Conservation (phyloP, 2,329 filamentous ascomycete genomes). For the Fusarium euwallaceae region DNA sequence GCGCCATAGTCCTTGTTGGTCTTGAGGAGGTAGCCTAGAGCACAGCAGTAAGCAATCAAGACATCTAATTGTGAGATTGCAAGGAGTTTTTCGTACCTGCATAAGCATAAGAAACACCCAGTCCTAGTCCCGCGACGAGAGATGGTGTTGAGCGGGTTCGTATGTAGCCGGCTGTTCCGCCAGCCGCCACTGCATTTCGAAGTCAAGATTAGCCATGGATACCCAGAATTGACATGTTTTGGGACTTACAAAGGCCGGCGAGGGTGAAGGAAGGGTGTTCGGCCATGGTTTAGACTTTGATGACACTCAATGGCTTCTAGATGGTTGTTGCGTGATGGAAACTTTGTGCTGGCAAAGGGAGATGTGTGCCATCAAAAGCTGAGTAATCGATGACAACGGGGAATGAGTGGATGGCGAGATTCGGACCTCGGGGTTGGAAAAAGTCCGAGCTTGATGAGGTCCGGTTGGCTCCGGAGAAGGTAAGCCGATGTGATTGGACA, state of each 20-base stretch:
- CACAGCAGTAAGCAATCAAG: background rate
- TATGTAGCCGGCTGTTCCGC: conserved; percentile 43
- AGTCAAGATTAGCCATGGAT: background rate
- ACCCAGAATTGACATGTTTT: fast-evolving
- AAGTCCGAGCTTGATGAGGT: background rate
- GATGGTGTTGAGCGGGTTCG: conserved; percentile 45
- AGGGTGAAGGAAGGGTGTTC: conserved; percentile 58
- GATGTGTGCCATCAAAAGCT: background rate
- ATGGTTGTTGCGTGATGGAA: background rate
- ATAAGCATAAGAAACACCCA: conserved; percentile 44
- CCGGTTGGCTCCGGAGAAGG: background rate
- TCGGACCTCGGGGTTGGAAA: background rate
- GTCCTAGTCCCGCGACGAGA: conserved; percentile 44
- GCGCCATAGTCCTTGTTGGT: conserved; percentile 58
- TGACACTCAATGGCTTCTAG: background rate
- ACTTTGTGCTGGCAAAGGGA: conserved; percentile 1
- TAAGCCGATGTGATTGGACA: background rate
- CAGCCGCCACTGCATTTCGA: conserved; percentile 35
- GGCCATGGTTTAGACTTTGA: conserved; percentile 48
- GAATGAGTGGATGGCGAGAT: background rate
- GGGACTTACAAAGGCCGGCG: conserved; percentile 53
- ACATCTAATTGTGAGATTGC: fast-evolving
- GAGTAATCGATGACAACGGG: background rate
- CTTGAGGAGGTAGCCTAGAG: conserved; percentile 56
- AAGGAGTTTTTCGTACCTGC: conserved; percentile 34